phyloP scores from a whole-genome alignment of 768 basidiomycete species.

The Macrolepiota fuliginosa region DNA sequence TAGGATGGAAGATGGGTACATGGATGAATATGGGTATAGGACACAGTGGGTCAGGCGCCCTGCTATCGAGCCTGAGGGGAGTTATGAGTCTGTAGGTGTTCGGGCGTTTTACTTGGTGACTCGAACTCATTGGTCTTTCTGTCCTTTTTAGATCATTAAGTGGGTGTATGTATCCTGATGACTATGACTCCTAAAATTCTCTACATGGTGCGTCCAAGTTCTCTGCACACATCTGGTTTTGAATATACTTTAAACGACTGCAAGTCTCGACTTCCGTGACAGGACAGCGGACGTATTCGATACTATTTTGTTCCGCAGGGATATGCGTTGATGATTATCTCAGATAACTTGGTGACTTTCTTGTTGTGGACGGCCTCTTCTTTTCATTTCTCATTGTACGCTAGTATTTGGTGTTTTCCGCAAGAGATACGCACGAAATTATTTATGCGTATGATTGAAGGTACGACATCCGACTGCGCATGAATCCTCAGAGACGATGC shows the following conservation, averaged over 20 bases:
- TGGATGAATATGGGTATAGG: slow-evolving; percentile 47
- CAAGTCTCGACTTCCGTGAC: background rate
- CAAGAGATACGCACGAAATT: background rate
- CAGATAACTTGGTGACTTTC: background rate
- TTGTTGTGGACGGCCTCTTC: background rate
- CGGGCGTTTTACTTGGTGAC: too few relatives aligned
- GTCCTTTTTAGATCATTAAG: slow-evolving; percentile 24
- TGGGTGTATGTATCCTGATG: slow-evolving; percentile 12
- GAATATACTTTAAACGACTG: background rate
- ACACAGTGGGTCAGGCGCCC: slow-evolving; percentile 41
- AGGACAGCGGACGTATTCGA: background rate
- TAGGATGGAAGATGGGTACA: slow-evolving; percentile 33
- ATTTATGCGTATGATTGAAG: background rate
- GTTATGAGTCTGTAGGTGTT: slow-evolving; percentile 42
- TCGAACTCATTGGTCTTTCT: background rate
- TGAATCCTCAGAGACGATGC: background rate
- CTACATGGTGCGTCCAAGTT: too few relatives aligned
- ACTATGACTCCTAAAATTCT: too few relatives aligned
- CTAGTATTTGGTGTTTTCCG: background rate
- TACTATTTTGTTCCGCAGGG: background rate
- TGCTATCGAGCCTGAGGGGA: slow-evolving; percentile 53
- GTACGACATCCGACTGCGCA: background rate
- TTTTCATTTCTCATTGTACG: background rate
- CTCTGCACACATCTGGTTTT: background rate
- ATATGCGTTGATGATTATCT: background rate